Base-by-base conservation (phyloP, 2,329 filamentous ascomycete genomes). In the Fusarium verticillioides region DNA sequence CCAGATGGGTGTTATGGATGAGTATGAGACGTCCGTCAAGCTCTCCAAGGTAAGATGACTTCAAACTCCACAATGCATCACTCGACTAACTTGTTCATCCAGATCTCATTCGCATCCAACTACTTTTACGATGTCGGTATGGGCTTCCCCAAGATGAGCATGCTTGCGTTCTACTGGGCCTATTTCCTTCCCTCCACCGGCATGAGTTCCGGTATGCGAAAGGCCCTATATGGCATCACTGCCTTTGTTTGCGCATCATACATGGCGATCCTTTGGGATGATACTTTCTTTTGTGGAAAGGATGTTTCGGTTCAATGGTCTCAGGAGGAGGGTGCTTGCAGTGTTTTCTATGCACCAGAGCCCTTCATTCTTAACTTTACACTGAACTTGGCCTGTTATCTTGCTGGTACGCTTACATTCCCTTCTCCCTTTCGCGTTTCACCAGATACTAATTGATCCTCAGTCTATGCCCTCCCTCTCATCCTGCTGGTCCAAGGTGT, bases 61-160 rank as follows among this genome's bases (percentile, higher is more conserved):
- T 9, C 13, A 4, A 2, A 3, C 12, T 19, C 12, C 47, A 9
- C 4, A 4, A 15, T 0, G 3, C n/a, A 15, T 26, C 12, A 36
- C 15, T 30, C 16, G 11, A 32, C 54, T 73, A 23, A 73, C 44
- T 16, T 15, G 1, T 7, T 5, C 1, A 18, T 13, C 4, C 2
- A 80, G 79, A 81, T 82, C 37, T 80, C 78, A 3, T 82, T 82
- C 23, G 77, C 80, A 0, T 82, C 80, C 43, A 82, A 82, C 70
- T 82, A 82, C 63, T 82, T 82, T 44, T 82, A 82, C 69, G 80
- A 82, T 52, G 78, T 82, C 7, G 80, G 80, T 10, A 82, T 82
- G 80, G 80, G 79, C 0, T 81, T 81, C 36, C 80, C 80, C 7
- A 82, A 82, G 58, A 70, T 82, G 66, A 81, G 79, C 66, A 82